Evolutionary conservation across 2,329 filamentous ascomycete genomes (phyloP), one percentile per base, ranked within the genome.

Genomic region (Bipolaris gigantea): DNA sequence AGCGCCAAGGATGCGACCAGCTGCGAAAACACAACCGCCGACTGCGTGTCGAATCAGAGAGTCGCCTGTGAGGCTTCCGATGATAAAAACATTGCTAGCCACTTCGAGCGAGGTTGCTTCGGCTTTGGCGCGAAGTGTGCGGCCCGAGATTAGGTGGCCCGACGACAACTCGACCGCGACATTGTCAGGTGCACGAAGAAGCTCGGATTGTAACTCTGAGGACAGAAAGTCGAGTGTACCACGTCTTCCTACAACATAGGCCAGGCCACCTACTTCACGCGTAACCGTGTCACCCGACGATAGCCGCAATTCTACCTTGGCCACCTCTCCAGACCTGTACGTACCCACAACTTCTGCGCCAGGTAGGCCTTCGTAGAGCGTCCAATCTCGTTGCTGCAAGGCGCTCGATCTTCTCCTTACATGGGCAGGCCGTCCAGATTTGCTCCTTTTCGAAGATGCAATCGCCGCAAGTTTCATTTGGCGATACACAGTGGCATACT

Each of bases 21-120:
- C 84, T 4, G 80, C 77, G 62, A 81, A 82, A 7, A 82, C 79
- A 59, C 83, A 85, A 5, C 83, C 80, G 2, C 84, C 83, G 25
- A 84, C 82, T 8, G 82, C 81, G 62, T 85, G 84, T 1, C 83
- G 75, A 23, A 86, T 81, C 3, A 86, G 73, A 2, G 83, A 84
- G 65, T 86, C 84, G 4, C 84, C 84, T 0, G 83, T 83, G 45
- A 86, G 63, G 58, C 83, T 85, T 10, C 84, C 84, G 34, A 82
- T 81, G 39, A 83, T 78, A 65, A 84, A 85, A 27, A 85, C 75
- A 39, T 78, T 71, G 0, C 70, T 75, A 0, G 81, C 78, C 27
- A 85, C 73, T 66, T 86, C 81, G 15, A 85, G 70, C 41, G 80
- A 77, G 7, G 47, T 50, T 2, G 75, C 69, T 47, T 82, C 76